phyloP scores from a whole-genome alignment of 768 basidiomycete species.

The Xerocomellus chrysenteron region DNA sequence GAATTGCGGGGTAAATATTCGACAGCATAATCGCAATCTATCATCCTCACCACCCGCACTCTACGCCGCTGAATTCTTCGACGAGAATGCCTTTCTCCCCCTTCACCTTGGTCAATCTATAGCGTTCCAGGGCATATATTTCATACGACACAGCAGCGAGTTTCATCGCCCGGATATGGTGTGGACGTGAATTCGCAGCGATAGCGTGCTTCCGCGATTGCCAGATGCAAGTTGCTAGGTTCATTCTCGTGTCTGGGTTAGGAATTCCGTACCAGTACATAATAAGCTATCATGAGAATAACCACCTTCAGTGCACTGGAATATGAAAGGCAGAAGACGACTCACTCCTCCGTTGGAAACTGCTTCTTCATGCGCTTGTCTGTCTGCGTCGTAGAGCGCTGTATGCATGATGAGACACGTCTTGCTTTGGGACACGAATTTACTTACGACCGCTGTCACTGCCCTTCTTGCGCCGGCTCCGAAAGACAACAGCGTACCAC shows the following conservation, averaged over 20 bases:
- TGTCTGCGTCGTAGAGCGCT: slow-evolving; percentile 88
- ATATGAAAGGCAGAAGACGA: slow-evolving; percentile 7
- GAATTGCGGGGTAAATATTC: slow-evolving; percentile 3
- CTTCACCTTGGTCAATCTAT: slow-evolving; percentile 62
- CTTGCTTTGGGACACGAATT: background rate
- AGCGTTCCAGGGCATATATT: slow-evolving; percentile 73
- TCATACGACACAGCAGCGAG: slow-evolving; percentile 79
- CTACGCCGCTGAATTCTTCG: slow-evolving; percentile 57
- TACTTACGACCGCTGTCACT: slow-evolving; percentile 65
- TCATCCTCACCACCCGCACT: slow-evolving; percentile 64
- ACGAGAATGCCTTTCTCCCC: slow-evolving; percentile 61
- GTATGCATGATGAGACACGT: slow-evolving; percentile 7
- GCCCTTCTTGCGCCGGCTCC: slow-evolving; percentile 69
- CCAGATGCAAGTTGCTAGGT: slow-evolving; percentile 97
- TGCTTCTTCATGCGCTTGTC: slow-evolving; percentile 89
- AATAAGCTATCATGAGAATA: slow-evolving; percentile 51
- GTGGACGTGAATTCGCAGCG: slow-evolving; percentile 74
- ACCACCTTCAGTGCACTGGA: slow-evolving; percentile 1
- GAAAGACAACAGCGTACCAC: slow-evolving; percentile 93
- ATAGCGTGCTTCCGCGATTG: slow-evolving; percentile 82
- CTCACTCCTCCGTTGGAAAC: slow-evolving; percentile 81
- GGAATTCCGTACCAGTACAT: slow-evolving; percentile 96
- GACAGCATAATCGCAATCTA: background rate
- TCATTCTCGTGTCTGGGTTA: slow-evolving; percentile 69
- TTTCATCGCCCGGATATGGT: slow-evolving; percentile 81